A percentile compares a stretch with the other conserved stretches of the same genome.
phyloP scores from a whole-genome alignment of 2,329 filamentous ascomycete species.

The Aureobasidium zeae region DNA sequence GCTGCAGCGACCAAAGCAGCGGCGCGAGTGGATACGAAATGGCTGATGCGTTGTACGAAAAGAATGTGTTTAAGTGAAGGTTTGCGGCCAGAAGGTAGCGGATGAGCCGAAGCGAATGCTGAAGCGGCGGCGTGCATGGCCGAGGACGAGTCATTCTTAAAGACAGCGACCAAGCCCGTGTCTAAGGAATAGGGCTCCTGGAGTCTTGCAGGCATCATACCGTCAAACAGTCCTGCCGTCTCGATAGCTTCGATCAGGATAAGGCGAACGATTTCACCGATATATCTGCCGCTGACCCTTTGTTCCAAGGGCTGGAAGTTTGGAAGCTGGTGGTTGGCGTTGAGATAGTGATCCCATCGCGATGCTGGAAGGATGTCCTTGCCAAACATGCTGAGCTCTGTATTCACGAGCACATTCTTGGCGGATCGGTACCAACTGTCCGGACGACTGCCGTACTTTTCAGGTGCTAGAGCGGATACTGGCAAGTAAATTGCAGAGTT shows the following conservation, averaged over 20 bases:
- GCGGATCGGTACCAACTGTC: conserved; percentile 47
- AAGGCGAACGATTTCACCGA: conserved; percentile 54
- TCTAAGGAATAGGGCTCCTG: conserved; percentile 50
- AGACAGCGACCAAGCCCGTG: conserved; percentile 48
- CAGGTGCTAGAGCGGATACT: conserved; percentile 41
- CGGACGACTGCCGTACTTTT: conserved; percentile 49
- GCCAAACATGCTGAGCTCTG: conserved; percentile 58
- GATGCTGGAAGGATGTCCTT: conserved; percentile 49
- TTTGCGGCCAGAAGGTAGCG: conserved; percentile 31
- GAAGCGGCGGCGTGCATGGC: conserved; percentile 33
- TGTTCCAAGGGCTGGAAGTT: conserved; percentile 59
- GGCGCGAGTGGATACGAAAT: conserved; percentile 49
- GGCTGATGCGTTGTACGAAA: conserved; percentile 46
- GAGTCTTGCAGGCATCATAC: conserved; percentile 43
- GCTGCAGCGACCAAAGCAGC: conserved; percentile 54
- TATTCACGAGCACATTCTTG: conserved; percentile 56
- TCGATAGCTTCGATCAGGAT: conserved; percentile 52
- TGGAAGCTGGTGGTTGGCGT: conserved; percentile 46
- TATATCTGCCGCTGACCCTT: conserved; percentile 53
- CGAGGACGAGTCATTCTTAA: conserved; percentile 42
- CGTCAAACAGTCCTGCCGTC: conserved; percentile 47
- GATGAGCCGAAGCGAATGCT: conserved; percentile 44
- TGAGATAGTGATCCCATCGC: conserved; percentile 53
- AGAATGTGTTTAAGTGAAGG: conserved; percentile 42
- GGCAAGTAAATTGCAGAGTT: conserved; percentile 57